phyloP scores from a whole-genome alignment of 805 yeast species.

The Saccharomycopsis sp. region DNA sequence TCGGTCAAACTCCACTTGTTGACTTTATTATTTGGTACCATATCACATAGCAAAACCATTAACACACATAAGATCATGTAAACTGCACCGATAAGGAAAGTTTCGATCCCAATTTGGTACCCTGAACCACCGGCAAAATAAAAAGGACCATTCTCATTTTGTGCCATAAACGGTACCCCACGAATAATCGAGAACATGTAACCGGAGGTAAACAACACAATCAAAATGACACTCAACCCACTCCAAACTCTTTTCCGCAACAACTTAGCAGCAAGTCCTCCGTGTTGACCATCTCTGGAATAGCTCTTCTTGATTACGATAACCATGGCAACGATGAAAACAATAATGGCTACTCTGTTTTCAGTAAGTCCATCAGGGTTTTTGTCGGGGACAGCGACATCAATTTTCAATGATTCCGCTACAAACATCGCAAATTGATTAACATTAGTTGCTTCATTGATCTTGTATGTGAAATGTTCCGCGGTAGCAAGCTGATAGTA shows the following conservation, averaged over 20 bases:
- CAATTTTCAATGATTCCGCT: slow-evolving; percentile 37
- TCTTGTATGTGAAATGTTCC: slow-evolving; percentile 31
- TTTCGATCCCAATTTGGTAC: slow-evolving; percentile 69
- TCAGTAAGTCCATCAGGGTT: slow-evolving; percentile 25
- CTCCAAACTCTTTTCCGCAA: slow-evolving; percentile 24
- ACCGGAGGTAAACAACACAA: slow-evolving; percentile 50
- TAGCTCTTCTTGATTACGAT: slow-evolving; percentile 15
- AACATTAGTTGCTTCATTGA: slow-evolving; percentile 29
- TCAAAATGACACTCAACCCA: slow-evolving; percentile 33
- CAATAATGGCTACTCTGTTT: slow-evolving; percentile 6
- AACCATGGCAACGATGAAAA: slow-evolving; percentile 10
- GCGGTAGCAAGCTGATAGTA: slow-evolving; percentile 10
- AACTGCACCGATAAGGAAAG: slow-evolving; percentile 42
- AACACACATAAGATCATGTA: slow-evolving; percentile 42
- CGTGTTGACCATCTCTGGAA: slow-evolving; percentile 6
- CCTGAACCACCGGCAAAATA: slow-evolving; percentile 56
- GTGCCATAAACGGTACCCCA: slow-evolving; percentile 55
- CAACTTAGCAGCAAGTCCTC: slow-evolving; percentile 10
- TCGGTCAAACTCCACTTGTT: slow-evolving; percentile 6
- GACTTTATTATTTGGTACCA: slow-evolving; percentile 27
- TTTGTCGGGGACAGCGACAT: slow-evolving; percentile 32
- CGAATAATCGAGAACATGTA: slow-evolving; percentile 56
- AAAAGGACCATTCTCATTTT: slow-evolving; percentile 41
- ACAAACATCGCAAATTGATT: slow-evolving; percentile 49
- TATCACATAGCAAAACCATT: slow-evolving; percentile 35